Evolutionary conservation across 345 rosid genomes (phyloP).

Genomic region (Ceriops zippeliana): DNA sequence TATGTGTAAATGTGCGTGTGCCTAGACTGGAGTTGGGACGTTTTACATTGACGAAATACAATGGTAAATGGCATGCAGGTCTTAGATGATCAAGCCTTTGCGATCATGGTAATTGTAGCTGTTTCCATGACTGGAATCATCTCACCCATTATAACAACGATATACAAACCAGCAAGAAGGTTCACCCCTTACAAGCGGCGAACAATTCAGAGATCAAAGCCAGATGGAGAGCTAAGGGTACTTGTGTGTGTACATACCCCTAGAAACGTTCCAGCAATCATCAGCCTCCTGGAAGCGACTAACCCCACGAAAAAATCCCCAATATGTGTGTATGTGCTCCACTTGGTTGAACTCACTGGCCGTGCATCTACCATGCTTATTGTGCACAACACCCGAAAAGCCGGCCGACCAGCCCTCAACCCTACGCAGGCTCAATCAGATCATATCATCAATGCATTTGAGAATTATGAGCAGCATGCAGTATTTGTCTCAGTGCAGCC

Average conservation of each 20-base stretch:
- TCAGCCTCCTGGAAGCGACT: slow-evolving; percentile 9
- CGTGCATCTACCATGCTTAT: slow-evolving; percentile 4
- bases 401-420: slow-evolving; percentile 69
- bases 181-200: background rate
- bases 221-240: background rate
- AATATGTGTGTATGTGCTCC: background rate
- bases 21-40: no score
- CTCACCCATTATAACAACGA: slow-evolving; percentile 32
- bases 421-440: slow-evolving; percentile 92
- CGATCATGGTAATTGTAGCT: slow-evolving; percentile 75
- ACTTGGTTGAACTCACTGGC: slow-evolving; percentile 1
- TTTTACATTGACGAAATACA: no score
- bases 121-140: slow-evolving; percentile 68
- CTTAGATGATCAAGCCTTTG: slow-evolving; percentile 69
- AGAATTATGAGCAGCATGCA: slow-evolving; percentile 71
- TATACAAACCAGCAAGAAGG: background rate
- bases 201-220: slow-evolving; percentile 11
- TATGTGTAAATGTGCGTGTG: no score
- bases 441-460: slow-evolving; percentile 83
- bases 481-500: slow-evolving; percentile 63
- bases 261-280: background rate
- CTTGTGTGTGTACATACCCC: background rate
- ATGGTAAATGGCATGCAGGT: slow-evolving; percentile 36
- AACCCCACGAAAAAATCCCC: background rate
- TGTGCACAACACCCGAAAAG: slow-evolving; percentile 45